phyloP scores from a whole-genome alignment of 768 basidiomycete species.

The Hypholoma fasciculare region DNA sequence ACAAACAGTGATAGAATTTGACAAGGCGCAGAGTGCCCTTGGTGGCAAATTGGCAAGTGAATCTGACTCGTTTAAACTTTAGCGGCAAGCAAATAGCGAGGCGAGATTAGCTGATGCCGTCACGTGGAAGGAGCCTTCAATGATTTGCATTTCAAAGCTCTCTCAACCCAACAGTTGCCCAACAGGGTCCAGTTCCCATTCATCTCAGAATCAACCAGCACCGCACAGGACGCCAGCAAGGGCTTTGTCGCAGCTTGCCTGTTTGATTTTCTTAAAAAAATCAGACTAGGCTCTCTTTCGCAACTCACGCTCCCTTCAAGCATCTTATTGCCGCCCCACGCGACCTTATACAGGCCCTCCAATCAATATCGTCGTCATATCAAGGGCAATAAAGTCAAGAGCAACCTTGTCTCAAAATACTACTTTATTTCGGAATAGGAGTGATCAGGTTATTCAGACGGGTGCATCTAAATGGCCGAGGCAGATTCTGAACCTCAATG shows the following conservation, averaged over 20 bases:
- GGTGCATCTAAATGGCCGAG: background rate
- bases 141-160: background rate
- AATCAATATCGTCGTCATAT: too few species aligned
- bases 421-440: background rate
- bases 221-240: too few species aligned
- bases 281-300: too few species aligned
- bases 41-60: background rate
- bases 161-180: too few species aligned
- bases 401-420: background rate
- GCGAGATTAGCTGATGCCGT: constrained; percentile 10
- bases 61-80: constrained; percentile 4
- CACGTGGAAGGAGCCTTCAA: constrained; percentile 1
- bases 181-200: too few species aligned
- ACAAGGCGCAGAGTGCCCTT: background rate
- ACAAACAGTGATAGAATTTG: background rate
- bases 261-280: too few species aligned
- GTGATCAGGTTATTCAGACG: background rate
- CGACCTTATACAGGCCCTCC: too few species aligned
- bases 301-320: too few species aligned
- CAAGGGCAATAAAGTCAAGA: too few species aligned
- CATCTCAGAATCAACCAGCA: too few species aligned
- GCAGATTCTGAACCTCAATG: constrained; percentile 38
- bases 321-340: too few species aligned
- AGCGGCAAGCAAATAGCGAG: background rate
- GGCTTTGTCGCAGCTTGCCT: too few species aligned